These are phyloP conservation scores for Penicillium nordicum DNA, from an alignment of 2,329 filamentous ascomycete genomes.

Conservation along the genomic window DNA sequence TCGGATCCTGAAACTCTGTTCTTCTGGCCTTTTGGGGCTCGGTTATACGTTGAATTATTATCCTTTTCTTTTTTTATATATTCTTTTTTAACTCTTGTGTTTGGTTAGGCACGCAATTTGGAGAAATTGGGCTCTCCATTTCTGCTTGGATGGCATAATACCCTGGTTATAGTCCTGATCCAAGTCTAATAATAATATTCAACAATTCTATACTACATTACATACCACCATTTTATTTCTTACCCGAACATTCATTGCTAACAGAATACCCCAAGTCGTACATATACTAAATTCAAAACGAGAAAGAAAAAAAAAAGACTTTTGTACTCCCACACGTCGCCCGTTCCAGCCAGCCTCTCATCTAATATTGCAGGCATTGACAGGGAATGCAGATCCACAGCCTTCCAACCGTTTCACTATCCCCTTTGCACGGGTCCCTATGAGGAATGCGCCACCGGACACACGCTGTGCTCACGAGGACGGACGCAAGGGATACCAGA, in stretches of 20 bases:
- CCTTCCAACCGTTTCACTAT: conserved; percentile 1
- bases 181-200: not conserved
- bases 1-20: conserved; percentile 15
- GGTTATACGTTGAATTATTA: not conserved
- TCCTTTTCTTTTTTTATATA: not conserved
- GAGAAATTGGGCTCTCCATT: not conserved
- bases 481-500: conserved; percentile 18
- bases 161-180: not conserved
- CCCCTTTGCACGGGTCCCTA: conserved; percentile 2
- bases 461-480: conserved; percentile 20
- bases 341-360: not conserved
- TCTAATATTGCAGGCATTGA: not conserved
- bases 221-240: not conserved
- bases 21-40: not conserved
- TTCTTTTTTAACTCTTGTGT: not conserved
- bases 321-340: not conserved
- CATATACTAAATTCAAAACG: not conserved
- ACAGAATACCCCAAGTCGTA: not conserved
- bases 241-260: not conserved
- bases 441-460: conserved; percentile 18
- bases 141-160: not conserved
- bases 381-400: not conserved
- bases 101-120: not conserved
- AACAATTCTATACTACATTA: not conserved
- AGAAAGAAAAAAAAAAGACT: not conserved